Evolutionary conservation across 441 rosid species (phyloP).

Genomic region (Adansonia gregorii): DNA sequence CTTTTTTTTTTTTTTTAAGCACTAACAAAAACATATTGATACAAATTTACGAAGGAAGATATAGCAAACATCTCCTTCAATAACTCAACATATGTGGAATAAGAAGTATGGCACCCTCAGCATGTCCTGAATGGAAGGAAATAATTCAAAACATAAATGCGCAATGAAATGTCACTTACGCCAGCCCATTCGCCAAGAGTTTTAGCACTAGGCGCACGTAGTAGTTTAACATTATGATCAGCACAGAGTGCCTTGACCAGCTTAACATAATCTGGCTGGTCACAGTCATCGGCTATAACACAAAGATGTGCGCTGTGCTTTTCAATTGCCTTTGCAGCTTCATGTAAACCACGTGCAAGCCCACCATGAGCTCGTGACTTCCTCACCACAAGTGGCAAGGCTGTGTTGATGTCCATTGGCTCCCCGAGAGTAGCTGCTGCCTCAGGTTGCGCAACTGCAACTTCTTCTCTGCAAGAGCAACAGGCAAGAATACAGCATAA

Average conservation of each 20-base stretch:
- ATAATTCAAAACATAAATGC: background rate
- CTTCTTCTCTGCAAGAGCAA: conserved; percentile 68
- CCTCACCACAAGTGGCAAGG: too few relatives aligned
- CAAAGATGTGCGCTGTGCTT: conserved; percentile 44
- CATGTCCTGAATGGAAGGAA: background rate
- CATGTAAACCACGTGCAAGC: conserved; percentile 79
- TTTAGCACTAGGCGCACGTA: too few relatives aligned
- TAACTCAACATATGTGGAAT: background rate
- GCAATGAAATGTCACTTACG: conserved; percentile 47
- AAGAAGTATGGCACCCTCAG: background rate
- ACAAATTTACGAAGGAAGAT: background rate
- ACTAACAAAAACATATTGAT: background rate
- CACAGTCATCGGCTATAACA: conserved; percentile 81
- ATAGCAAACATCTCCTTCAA: background rate
- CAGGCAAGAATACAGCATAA: background rate
- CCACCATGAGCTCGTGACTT: too few relatives aligned
- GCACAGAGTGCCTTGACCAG: conserved; percentile 65
- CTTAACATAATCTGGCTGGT: conserved; percentile 86
- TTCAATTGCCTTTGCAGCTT: conserved; percentile 84
- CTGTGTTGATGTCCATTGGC: conserved; percentile 63
- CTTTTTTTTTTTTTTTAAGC: too few relatives aligned
- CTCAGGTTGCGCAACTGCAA: conserved; percentile 40
- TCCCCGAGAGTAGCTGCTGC: conserved; percentile 50
- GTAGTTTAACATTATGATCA: too few relatives aligned
- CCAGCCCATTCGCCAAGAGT: conserved; percentile 98